phyloP scores from a whole-genome alignment of 2,329 filamentous ascomycete species.

The Aspergillus ustus region DNA sequence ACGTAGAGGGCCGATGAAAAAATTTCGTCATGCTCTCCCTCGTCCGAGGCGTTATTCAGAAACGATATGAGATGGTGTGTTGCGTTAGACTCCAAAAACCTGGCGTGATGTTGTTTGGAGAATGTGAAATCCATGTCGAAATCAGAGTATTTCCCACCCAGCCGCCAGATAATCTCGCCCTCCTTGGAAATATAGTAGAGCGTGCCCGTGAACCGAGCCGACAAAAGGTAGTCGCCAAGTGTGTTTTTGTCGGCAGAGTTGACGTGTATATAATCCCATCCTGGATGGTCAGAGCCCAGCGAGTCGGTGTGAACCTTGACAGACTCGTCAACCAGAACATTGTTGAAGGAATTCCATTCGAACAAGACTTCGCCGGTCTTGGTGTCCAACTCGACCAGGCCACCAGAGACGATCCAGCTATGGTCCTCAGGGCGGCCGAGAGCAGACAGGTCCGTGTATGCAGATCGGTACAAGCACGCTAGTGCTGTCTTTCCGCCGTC shows the following conservation, averaged over 20 bases:
- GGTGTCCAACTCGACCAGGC: conserved; percentile 45
- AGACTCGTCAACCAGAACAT: conserved; percentile 40
- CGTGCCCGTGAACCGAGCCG: conserved; percentile 43
- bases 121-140: conserved; percentile 42
- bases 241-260: conserved; percentile 48
- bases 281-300: conserved; percentile 22
- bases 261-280: conserved; percentile 44
- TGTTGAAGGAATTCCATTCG: conserved; percentile 42
- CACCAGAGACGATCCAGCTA: conserved; percentile 39
- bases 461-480: conserved; percentile 31
- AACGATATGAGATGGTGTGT: conserved; percentile 38
- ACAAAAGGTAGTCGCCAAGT: conserved; percentile 47
- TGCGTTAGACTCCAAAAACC: conserved; percentile 36
- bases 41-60: conserved; percentile 42
- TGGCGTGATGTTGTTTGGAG: conserved; percentile 45
- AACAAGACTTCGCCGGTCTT: conserved; percentile 40
- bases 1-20: conserved; percentile 38
- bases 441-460: conserved; percentile 31
- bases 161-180: conserved; percentile 44
- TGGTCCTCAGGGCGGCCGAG: conserved; percentile 38
- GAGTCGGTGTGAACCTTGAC: conserved; percentile 24
- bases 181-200: conserved; percentile 46
- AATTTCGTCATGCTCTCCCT: conserved; percentile 33
- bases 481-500: conserved; percentile 41
- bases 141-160: conserved; percentile 40